Conservation (phyloP, 306 rosid genomes). For the Ormosia emarginata region DNA sequence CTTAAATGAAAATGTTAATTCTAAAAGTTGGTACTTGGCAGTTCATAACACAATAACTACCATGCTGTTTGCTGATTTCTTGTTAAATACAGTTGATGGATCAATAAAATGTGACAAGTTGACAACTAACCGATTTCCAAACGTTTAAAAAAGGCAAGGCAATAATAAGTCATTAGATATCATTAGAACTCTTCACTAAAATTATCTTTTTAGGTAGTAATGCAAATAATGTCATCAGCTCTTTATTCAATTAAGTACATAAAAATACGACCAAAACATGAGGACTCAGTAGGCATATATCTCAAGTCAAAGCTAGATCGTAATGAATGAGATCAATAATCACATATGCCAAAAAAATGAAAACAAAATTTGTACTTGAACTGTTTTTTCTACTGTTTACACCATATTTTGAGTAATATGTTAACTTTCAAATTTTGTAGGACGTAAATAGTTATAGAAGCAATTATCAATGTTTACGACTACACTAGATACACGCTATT, state of each 20-base stretch:
- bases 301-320: background rate
- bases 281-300: background rate
- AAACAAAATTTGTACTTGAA: background rate
- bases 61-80: background rate
- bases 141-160: background rate
- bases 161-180: background rate
- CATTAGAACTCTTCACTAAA: background rate
- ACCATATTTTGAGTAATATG: background rate
- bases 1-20: background rate
- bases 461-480: background rate
- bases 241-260: background rate
- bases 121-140: background rate
- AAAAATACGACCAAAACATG: background rate
- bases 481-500: background rate
- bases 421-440: background rate
- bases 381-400: background rate
- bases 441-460: background rate
- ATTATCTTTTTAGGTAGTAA: background rate
- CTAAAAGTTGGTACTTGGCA: background rate
- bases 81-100: background rate
- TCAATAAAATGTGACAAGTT: background rate
- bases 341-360: background rate
- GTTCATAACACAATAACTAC: background rate
- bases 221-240: background rate
- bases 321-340: background rate